Base-by-base conservation (phyloP, 2,329 filamentous ascomycete species). In the Clathrospora elynae region DNA sequence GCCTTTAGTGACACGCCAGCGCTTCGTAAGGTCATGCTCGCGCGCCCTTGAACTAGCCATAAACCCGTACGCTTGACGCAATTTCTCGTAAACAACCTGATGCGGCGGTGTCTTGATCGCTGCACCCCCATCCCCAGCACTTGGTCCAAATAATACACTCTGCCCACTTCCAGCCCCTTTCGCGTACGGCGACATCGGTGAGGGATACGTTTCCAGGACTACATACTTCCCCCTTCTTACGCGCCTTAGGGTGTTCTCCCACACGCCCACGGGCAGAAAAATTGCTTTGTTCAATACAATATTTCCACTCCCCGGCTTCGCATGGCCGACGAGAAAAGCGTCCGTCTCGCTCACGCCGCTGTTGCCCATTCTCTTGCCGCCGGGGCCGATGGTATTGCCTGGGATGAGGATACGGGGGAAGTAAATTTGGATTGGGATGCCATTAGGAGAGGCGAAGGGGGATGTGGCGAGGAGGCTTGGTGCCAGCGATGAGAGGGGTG, bases 351-450 rank as follows among this genome's bases (percentile, higher is more conserved):
- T 32, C 9, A 31, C 14, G 11, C 45, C 33, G 11, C 10, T 16
- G 22, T 49, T 35, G 28, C 39, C 51, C 14, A 48, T 20, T 19
- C 20, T 37, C 10, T 23, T n/a, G 20, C 47, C 51, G 19, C 26
- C 25, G n/a, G 37, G 42, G 2, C 37, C 39, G 19, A 55, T 35
- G 11, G 24, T 36, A 14, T 55, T 53, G 2, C 44, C 40, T 1
- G 55, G 44, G 3, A 54, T 9, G 2, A 66, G 18, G 25, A 66
- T 44, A 6, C 37, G 41, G 1, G 58, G 64, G 25, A 66, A 39
- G 35, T 64, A 66, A 32, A 68, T 59, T 19, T 61, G 56, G n/a
- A 68, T 45, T 1, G 62, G 61, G n/a, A 57, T 46, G 7, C 46
- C 42, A 5, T 33, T 10, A 11, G 42, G 8, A n/a, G 47, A 32